Evolutionary conservation across 495 filamentous ascomycete species (phyloP).

Genomic region (Chaetomidium leptoderma): DNA sequence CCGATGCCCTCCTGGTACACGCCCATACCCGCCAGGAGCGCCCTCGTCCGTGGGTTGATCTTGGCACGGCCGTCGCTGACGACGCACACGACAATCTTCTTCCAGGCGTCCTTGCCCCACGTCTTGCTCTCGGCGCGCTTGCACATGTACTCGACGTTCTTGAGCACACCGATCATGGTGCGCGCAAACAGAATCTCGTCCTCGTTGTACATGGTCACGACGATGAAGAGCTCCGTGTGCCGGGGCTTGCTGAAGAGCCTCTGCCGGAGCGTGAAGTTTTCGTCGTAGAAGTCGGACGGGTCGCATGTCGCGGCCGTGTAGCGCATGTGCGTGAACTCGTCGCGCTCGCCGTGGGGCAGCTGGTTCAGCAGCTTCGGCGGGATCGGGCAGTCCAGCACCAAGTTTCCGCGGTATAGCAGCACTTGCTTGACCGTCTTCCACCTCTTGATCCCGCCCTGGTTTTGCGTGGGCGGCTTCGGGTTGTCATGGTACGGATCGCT

Average conservation of each 20-base stretch:
- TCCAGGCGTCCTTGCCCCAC: constrained; percentile 98
- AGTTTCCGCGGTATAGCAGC: constrained; percentile 90
- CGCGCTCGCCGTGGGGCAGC: constrained; percentile 83
- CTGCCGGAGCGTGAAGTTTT: constrained; percentile 92
- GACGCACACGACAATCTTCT: constrained; percentile 98
- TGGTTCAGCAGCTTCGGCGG: constrained; percentile 82
- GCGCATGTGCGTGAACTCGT: constrained; percentile 98
- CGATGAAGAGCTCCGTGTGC: constrained; percentile 96
- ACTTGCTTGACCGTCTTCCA: constrained; percentile 99
- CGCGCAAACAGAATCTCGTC: constrained; percentile 94
- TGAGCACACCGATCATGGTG: constrained; percentile 96
- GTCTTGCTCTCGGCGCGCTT: constrained; percentile 85
- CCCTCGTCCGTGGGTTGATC: constrained; percentile 88
- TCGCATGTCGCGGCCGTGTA: constrained; percentile 98
- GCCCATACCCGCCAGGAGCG: constrained; percentile 87
- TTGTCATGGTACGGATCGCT: constrained; percentile 49
- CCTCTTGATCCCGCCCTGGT: constrained; percentile 61
- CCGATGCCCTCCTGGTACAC: constrained; percentile 98
- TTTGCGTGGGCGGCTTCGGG: constrained; percentile 45
- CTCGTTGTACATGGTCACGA: constrained; percentile 99
- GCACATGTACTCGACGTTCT: constrained; percentile 98
- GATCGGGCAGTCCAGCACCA: constrained; percentile 95
- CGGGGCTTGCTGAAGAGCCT: constrained; percentile 88
- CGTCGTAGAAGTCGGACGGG: constrained; percentile 76
- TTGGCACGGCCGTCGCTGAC: constrained; percentile 98